Conservation (phyloP, 129 eudicot genomes). For the Deinandra increscens region DNA sequence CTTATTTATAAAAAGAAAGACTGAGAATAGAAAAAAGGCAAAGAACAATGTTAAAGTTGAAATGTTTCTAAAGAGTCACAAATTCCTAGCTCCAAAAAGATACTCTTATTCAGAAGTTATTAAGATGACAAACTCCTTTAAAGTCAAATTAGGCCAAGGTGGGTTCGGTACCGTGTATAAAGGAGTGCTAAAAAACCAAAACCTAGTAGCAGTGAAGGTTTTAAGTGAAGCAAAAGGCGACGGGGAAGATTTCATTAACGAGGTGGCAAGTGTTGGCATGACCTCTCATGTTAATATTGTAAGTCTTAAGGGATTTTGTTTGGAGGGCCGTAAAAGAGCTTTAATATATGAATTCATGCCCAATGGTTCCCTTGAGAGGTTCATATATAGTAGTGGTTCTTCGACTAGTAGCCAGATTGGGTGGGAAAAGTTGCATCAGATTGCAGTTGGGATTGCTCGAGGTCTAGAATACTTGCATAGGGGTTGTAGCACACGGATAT, state of each 20-base stretch:
- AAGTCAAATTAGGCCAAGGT: conserved; percentile 42
- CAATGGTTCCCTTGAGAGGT: conserved; percentile 36
- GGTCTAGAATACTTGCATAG: conserved; percentile 35
- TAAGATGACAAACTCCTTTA: conserved; percentile 40
- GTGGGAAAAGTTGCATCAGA: conserved; percentile 28
- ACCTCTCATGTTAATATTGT: conserved; percentile 33
- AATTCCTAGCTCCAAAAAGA: conserved; percentile 36
- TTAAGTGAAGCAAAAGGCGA: conserved; percentile 22
- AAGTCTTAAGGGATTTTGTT: conserved; percentile 32
- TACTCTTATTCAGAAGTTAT: conserved; percentile 36
- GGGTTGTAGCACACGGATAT: conserved; percentile 34
- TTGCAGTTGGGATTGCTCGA: conserved; percentile 29
- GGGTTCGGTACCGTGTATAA: conserved; percentile 46
- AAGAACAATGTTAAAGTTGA: conserved; percentile 26
- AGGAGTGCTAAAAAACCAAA: conserved; percentile 33
- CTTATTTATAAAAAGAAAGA: not conserved
- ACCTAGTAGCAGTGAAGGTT: conserved; percentile 28
- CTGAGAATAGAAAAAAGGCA: not conserved
- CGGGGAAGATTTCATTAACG: conserved; percentile 40
- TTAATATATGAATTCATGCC: conserved; percentile 37
- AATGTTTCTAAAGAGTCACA: conserved; percentile 25
- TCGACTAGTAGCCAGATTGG: conserved; percentile 16
- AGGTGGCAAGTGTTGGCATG: conserved; percentile 34
- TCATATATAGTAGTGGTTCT: not conserved
- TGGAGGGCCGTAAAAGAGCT: conserved; percentile 27